A percentile compares a stretch with the other conserved stretches of the same genome.
Conservation (phyloP, 345 rosid species). For the Excoecaria cochinchinensis region DNA sequence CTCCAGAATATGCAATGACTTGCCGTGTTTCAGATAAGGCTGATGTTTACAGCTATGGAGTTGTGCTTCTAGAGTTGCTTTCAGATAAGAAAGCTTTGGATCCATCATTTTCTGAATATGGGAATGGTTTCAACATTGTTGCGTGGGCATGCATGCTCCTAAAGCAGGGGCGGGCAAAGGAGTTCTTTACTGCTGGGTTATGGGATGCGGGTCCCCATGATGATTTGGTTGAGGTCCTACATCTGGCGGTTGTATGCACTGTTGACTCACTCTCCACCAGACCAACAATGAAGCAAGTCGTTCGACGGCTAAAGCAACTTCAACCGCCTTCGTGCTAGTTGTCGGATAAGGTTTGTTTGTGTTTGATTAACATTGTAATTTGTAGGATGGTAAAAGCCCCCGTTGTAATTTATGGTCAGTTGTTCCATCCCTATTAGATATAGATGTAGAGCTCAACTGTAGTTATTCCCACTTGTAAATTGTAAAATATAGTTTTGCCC, state of each 20-base stretch:
- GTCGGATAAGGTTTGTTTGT: not conserved
- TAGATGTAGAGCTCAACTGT: conserved; percentile 32
- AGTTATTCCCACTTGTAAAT: conserved; percentile 47
- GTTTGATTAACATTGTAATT: conserved; percentile 27
- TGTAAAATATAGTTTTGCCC: conserved; percentile 39
- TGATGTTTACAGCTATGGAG: conserved; percentile 96
- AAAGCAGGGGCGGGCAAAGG: conserved; percentile 76
- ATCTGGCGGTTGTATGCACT: conserved; percentile 56
- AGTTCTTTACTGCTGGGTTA: conserved; percentile 51
- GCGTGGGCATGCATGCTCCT: conserved; percentile 89
- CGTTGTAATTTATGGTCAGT: conserved; percentile 18
- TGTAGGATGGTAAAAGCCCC: conserved; percentile 25
- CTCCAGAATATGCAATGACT: conserved; percentile 96
- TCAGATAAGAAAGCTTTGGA: conserved; percentile 87
- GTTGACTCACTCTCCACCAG: conserved; percentile 56
- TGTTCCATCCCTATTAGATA: too few species aligned
- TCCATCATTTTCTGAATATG: conserved; percentile 82
- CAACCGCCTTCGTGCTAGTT: conserved; percentile 46
- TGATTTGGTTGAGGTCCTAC: conserved; percentile 59
- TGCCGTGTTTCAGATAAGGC: conserved; percentile 98
- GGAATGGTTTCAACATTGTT: conserved; percentile 91
- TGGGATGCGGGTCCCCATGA: conserved; percentile 60
- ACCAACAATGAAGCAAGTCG: conserved; percentile 60
- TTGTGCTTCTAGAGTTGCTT: conserved; percentile 79
- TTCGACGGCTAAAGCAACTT: conserved; percentile 42